Base-by-base conservation (phyloP, 2,329 filamentous ascomycete species). In the Pseudogymnoascus sp. region DNA sequence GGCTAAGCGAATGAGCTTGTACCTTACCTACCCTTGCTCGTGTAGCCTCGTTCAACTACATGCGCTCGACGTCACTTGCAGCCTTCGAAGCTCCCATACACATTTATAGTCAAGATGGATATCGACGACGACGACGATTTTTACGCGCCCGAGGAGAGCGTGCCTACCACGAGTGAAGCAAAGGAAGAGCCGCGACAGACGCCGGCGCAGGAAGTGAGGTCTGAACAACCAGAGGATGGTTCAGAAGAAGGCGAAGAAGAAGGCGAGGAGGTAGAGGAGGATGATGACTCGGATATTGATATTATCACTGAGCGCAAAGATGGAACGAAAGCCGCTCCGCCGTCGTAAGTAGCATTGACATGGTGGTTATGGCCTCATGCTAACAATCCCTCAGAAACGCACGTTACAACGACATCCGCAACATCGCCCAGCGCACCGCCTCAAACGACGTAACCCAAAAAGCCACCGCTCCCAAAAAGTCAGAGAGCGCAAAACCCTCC, bases 111-210 rank as follows among this genome's bases (percentile, higher is more conserved):
- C 70, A 79, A 66, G 21, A 88, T 88, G 84, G 85, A 88, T 71
- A 82, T 88, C 63, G 85, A 88, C 73, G 85, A 88, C 67, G 85
- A 87, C 60, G 85, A 88, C 67, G 85, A 88, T 73, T 85, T 88
- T 69, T 88, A 88, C 71, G 82, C 81, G 63, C 81, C 82, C 1
- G 85, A 87, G 64, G 84, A 86, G 72, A 77, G 80, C 40, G 76
- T 76, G 23, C 62, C 67, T 35, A 31, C 67, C 18, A 62, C 41
- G 1, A 63, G 45, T n/a, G 66, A 70, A 43, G 40, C 52, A 35
- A 41, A 60, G 55, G 63, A 49, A 58, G 65, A 59, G 43, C 67
- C 28, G 62, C 67, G 66, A 67, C 71, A 68, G 64, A 66, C 33
- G 60, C 59, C 21, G 62, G 63, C 68, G 43, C 60, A 72, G 43